Percentiles rank a stretch among this genome's conserved stretches.
Evolutionary conservation across 257 asterid species (phyloP).

Genomic region (Primulina eburnea): DNA sequence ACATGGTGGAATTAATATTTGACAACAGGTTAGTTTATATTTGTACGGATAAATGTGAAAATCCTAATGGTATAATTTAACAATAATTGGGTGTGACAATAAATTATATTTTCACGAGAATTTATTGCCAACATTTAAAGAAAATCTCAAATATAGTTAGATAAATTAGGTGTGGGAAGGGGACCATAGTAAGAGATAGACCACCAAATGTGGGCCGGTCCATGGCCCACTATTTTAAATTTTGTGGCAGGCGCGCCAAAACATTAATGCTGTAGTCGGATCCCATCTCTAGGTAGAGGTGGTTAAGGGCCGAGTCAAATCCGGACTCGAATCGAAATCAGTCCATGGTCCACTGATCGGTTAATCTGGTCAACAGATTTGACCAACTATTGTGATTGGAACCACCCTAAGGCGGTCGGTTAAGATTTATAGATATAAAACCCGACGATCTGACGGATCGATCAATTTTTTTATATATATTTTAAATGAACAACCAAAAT

Average conservation of each 20-base stretch:
- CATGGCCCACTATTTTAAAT: conserved; percentile 29
- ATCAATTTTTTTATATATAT: no score
- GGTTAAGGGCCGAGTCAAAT: no score
- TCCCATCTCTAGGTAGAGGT: not conserved
- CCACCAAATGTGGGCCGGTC: conserved; percentile 16
- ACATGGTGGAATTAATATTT: not conserved
- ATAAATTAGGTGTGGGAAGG: conserved; percentile 20
- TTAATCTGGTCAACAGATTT: no score
- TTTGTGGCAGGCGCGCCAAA: conserved; percentile 29
- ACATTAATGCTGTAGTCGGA: conserved; percentile 12
- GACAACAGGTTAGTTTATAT: not conserved
- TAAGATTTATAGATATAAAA: no score
- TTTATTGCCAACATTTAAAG: not conserved
- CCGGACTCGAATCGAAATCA: no score
- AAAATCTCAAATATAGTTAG: conserved; percentile 3
- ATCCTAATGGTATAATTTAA: not conserved
- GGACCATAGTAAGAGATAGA: conserved; percentile 20
- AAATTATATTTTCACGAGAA: conserved; percentile 20
- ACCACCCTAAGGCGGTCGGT: no score
- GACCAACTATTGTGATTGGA: no score
- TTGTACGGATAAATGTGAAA: not conserved
- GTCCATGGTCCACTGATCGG: no score
- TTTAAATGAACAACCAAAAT: no score
- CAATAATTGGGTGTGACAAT: not conserved
- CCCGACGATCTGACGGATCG: no score